Conservation (phyloP, 306 rosid genomes). For the Prunus campanulata region DNA sequence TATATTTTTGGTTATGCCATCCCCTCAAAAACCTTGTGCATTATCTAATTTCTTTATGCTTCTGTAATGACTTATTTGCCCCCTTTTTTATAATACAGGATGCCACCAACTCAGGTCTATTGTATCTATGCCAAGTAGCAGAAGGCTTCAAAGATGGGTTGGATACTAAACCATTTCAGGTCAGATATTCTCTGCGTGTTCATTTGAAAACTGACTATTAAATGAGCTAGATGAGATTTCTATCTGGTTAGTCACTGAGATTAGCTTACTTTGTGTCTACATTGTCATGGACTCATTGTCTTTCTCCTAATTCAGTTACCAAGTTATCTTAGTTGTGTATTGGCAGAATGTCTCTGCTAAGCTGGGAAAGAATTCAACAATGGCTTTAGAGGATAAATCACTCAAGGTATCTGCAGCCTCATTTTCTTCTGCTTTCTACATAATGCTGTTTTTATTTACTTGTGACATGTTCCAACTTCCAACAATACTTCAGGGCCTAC, state of each 20-base stretch:
- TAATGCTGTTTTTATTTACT: not conserved
- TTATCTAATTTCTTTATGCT: not conserved
- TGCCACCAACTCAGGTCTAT: constrained; percentile 45
- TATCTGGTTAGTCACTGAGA: not conserved
- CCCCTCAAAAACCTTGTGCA: not conserved
- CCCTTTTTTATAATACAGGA: constrained; percentile 26
- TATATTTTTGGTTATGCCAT: constrained; percentile 4
- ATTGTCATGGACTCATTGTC: not conserved
- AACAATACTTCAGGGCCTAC: constrained; percentile 44
- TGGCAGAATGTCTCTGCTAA: constrained; percentile 36
- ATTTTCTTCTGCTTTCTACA: not conserved
- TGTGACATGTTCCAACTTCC: not conserved
- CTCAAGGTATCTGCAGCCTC: constrained; percentile 34
- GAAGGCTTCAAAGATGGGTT: constrained; percentile 32
- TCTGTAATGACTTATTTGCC: not conserved
- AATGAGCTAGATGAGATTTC: not conserved
- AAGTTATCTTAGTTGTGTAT: not conserved
- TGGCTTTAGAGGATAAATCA: constrained; percentile 34
- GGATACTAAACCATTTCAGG: constrained; percentile 36
- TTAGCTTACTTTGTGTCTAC: not conserved
- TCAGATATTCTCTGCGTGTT: constrained; percentile 12
- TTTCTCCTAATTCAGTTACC: not conserved
- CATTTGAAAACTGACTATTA: not conserved
- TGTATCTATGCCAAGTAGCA: constrained; percentile 50
- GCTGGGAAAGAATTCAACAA: constrained; percentile 28